phyloP scores from a whole-genome alignment of 257 asterid species.

The Solanum corneliomulleri region DNA sequence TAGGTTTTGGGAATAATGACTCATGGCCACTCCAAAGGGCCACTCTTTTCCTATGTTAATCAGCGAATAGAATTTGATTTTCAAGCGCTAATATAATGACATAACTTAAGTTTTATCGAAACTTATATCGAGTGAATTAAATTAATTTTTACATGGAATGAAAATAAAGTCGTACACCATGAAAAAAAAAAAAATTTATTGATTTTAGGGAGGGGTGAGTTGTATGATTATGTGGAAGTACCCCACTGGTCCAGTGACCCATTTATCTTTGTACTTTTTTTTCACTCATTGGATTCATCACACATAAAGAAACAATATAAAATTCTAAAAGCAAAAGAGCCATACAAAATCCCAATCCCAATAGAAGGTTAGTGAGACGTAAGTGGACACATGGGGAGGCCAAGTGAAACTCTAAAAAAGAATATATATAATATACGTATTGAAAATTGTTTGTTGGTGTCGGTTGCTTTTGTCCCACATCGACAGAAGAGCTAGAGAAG shows the following conservation, averaged over 20 bases:
- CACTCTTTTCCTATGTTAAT: neutral
- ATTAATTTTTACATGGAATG: no score
- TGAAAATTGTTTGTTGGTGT: neutral
- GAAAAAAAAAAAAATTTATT: neutral
- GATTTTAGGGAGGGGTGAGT: neutral
- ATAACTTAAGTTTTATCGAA: neutral
- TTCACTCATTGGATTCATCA: neutral
- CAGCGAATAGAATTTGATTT: neutral
- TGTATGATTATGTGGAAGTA: neutral
- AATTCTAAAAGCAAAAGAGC: neutral
- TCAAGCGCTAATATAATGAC: neutral
- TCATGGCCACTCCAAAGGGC: neutral
- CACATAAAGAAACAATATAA: neutral
- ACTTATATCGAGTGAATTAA: neutral
- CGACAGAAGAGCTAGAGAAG: neutral
- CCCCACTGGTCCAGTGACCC: neutral
- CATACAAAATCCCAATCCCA: neutral
- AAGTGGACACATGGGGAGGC: neutral
- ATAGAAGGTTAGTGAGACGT: neutral
- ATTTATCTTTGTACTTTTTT: neutral
- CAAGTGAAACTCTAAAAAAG: neutral
- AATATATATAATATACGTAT: neutral
- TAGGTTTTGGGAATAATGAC: neutral
- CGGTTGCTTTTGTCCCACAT: conserved; percentile 20
- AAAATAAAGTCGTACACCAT: no score